Conservation (phyloP, 192 early-diverging fungal genomes). For the Backusella australiensis region DNA sequence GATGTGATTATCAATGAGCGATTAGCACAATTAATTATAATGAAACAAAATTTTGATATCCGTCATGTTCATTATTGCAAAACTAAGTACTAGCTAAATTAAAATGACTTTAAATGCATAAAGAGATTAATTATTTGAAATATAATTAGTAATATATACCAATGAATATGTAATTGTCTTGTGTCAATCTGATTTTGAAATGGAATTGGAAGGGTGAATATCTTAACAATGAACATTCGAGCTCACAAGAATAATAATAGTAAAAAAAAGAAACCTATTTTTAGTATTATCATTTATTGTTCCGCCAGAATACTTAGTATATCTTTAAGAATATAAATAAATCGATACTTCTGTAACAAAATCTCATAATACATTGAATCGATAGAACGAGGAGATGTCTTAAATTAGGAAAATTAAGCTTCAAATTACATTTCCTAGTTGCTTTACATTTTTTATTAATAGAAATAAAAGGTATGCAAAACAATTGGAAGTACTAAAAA, state of each 20-base stretch:
- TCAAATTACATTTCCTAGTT: conserved; percentile 17
- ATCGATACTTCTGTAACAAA: conserved; percentile 16
- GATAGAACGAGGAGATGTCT: too few relatives aligned
- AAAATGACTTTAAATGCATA: background rate
- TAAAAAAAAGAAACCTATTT: conserved; percentile 47
- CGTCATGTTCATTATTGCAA: background rate
- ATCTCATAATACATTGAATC: too few relatives aligned
- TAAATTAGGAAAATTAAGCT: conserved; percentile 14
- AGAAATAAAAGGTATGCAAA: conserved; percentile 26
- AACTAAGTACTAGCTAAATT: background rate
- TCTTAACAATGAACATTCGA: conserved; percentile 52
- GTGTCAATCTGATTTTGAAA: conserved; percentile 59
- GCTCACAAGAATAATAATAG: conserved; percentile 36
- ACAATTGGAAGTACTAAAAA: background rate
- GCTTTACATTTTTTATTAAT: conserved; percentile 31
- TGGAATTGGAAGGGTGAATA: conserved; percentile 42
- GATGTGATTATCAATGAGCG: background rate
- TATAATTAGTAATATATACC: conserved; percentile 46
- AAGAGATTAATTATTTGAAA: conserved; percentile 5
- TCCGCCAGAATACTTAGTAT: conserved; percentile 22
- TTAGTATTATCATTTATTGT: conserved; percentile 46
- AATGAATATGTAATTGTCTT: conserved; percentile 38
- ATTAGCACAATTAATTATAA: background rate
- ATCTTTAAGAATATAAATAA: background rate
- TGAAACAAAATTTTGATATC: background rate